phyloP scores from a whole-genome alignment of 2,329 filamentous ascomycete species.

The Phialophora macrospora region DNA sequence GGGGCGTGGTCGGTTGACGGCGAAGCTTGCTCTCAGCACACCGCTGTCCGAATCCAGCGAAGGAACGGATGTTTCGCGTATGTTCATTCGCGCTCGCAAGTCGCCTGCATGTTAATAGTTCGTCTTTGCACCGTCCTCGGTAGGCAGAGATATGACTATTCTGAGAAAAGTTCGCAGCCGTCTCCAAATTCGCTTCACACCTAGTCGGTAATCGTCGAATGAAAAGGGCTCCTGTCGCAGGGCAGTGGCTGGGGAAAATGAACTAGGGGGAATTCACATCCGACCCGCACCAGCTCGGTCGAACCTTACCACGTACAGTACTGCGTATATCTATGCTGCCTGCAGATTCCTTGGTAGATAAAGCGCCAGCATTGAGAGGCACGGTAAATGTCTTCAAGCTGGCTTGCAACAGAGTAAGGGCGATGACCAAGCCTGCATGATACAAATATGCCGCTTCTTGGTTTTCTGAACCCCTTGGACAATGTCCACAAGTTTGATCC shows the following conservation, averaged over 20 bases:
- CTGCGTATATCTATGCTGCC: neutral
- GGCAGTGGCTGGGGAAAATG: neutral
- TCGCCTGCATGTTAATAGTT: too few species aligned
- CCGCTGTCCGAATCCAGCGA: too few species aligned
- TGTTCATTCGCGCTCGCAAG: too few species aligned
- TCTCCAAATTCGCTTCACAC: neutral
- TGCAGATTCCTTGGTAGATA: neutral
- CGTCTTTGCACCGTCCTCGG: neutral
- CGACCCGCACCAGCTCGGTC: slow-evolving; percentile 16
- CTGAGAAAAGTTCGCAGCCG: neutral
- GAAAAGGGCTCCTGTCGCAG: neutral
- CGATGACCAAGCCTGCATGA: neutral
- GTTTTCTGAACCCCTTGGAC: slow-evolving; percentile 24
- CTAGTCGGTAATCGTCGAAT: neutral
- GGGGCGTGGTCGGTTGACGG: too few species aligned
- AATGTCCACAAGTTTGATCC: slow-evolving; percentile 46
- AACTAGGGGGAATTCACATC: slow-evolving; percentile 6
- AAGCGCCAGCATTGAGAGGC: neutral
- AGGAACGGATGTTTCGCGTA: too few species aligned
- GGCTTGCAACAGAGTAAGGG: neutral
- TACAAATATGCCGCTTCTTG: slow-evolving; percentile 16
- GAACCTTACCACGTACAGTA: neutral
- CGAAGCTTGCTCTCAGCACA: too few species aligned
- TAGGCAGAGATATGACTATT: neutral
- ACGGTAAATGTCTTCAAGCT: neutral